phyloP scores from a whole-genome alignment of 2,329 filamentous ascomycete species.

The Shiraia bambusicola region DNA sequence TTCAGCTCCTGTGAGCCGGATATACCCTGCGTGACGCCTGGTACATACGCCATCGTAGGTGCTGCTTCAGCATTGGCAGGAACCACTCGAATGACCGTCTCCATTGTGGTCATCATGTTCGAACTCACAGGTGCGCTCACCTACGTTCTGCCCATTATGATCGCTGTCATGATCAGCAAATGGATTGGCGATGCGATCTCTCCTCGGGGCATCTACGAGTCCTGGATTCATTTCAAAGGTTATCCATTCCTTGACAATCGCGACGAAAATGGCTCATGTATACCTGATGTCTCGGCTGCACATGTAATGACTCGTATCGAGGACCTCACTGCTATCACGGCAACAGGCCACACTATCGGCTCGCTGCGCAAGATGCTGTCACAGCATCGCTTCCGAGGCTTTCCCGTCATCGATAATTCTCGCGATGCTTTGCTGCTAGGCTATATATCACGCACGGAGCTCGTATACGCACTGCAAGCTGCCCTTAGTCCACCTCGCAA shows the following conservation, averaged over 20 bases:
- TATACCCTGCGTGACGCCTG: slow-evolving; percentile 83
- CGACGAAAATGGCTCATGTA: slow-evolving; percentile 62
- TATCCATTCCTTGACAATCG: slow-evolving; percentile 95
- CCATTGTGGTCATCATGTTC: slow-evolving; percentile 99
- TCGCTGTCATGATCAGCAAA: slow-evolving; percentile 96
- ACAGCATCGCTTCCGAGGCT: slow-evolving; percentile 79
- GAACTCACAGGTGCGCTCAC: slow-evolving; percentile 94
- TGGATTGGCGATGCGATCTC: slow-evolving; percentile 97
- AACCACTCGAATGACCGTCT: slow-evolving; percentile 94
- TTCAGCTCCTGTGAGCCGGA: slow-evolving; percentile 85
- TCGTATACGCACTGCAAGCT: slow-evolving; percentile 74
- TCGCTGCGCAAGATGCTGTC: slow-evolving; percentile 70
- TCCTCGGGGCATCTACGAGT: slow-evolving; percentile 91
- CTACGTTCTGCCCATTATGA: slow-evolving; percentile 98
- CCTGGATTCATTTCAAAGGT: slow-evolving; percentile 94
- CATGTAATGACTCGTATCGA: slow-evolving; percentile 92
- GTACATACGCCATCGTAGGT: slow-evolving; percentile 94
- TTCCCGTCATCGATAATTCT: slow-evolving; percentile 81
- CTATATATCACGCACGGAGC: slow-evolving; percentile 90
- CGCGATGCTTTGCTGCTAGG: slow-evolving; percentile 79
- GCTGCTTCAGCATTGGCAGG: slow-evolving; percentile 92
- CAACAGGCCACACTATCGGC: slow-evolving; percentile 82
- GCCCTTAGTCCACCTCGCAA: slow-evolving; percentile 59
- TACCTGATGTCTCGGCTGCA: slow-evolving; percentile 82
- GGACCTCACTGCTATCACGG: slow-evolving; percentile 84